These are phyloP conservation scores for Fusarium mexicanum DNA, from an alignment of 2,329 filamentous ascomycete species.

Conservation along the genomic window DNA sequence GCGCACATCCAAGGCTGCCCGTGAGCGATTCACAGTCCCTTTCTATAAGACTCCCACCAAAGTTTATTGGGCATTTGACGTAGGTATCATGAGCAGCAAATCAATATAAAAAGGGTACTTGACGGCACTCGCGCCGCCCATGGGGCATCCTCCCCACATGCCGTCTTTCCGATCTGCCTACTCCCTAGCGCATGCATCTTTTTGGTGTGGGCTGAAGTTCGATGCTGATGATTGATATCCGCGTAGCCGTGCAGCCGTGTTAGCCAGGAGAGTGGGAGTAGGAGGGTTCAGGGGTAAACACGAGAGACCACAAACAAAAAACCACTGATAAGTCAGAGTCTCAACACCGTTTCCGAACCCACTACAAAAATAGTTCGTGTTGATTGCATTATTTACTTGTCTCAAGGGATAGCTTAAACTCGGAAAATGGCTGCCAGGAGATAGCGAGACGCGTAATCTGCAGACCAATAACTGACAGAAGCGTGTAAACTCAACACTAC, in stretches of 20 bases:
- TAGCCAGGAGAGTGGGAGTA: not conserved
- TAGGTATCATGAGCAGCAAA: not conserved
- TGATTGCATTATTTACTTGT: not conserved
- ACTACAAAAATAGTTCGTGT: not conserved
- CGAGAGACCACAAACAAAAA: constrained; percentile 2
- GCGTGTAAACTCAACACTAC: constrained; percentile 4
- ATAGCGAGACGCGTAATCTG: constrained; percentile 26
- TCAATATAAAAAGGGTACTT: constrained; percentile 3
- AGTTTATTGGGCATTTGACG: not conserved
- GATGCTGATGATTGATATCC: constrained; percentile 8
- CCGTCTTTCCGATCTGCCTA: constrained; percentile 29
- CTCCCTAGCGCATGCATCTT: not conserved
- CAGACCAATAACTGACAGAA: not conserved
- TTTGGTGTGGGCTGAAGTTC: constrained; percentile 13
- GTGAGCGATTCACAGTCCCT: not conserved
- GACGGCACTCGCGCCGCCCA: not conserved
- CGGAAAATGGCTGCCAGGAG: not conserved
- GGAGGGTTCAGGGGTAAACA: constrained; percentile 19
- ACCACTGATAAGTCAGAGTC: not conserved
- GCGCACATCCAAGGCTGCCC: not conserved
- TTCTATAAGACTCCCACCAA: not conserved
- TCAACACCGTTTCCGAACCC: not conserved
- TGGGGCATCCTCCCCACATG: constrained; percentile 23
- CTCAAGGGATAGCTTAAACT: constrained; percentile 4
- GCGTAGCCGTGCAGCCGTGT: constrained; percentile 2